Percentiles rank a stretch among this genome's conserved stretches.
phyloP scores from a whole-genome alignment of 129 eudicot species.

The Apium graveolens region DNA sequence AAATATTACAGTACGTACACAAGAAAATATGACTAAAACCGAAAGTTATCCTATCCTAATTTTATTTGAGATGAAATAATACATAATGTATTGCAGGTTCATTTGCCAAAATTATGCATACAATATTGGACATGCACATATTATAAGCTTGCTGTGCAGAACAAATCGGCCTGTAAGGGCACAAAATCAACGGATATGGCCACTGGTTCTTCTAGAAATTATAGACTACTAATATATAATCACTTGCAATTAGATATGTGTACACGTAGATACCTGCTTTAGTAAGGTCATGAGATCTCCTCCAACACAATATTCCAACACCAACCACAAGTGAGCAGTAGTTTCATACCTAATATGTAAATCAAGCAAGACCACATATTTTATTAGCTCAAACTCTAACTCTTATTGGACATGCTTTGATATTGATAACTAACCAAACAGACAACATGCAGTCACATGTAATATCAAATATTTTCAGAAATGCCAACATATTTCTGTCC shows the following conservation, averaged over 20 bases:
- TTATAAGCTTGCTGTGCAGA: neutral
- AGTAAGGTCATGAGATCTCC: conserved; percentile 90
- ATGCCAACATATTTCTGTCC: neutral
- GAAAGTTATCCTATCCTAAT: neutral
- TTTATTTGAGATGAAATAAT: neutral
- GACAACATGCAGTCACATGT: conserved; percentile 4
- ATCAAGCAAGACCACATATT: conserved; percentile 1
- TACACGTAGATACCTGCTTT: conserved; percentile 47
- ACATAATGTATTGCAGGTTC: neutral
- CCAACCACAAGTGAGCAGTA: conserved; percentile 89
- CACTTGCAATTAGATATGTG: neutral
- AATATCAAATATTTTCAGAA: neutral
- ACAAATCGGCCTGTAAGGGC: neutral
- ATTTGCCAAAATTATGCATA: neutral
- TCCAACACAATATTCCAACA: conserved; percentile 95
- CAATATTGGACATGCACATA: neutral
- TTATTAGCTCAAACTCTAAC: neutral
- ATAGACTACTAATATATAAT: neutral
- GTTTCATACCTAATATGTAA: conserved; percentile 74
- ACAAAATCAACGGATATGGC: neutral
- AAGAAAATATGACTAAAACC: neutral
- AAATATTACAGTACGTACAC: neutral
- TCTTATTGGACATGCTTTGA: conserved; percentile 11
- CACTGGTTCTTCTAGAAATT: neutral
- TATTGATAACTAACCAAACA: conserved; percentile 4